These are phyloP conservation scores for Peziza echinospora DNA, from an alignment of 495 filamentous ascomycete genomes.

Conservation along the genomic window DNA sequence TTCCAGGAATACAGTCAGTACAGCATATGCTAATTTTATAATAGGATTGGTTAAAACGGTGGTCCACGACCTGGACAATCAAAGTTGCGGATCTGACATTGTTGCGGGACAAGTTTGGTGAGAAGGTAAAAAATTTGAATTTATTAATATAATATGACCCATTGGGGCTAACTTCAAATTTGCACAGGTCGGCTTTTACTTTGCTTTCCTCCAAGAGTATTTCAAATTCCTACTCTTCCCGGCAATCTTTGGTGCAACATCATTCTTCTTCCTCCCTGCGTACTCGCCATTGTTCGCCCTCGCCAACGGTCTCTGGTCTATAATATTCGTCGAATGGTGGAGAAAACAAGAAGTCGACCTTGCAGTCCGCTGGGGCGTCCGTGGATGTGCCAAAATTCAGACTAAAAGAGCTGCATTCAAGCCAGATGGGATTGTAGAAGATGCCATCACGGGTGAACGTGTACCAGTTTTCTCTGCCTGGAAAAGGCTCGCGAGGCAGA, in stretches of 20 bases:
- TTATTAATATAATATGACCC: background rate
- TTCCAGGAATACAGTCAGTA: background rate
- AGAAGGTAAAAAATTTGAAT: constrained; percentile 34
- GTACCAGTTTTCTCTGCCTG: constrained; percentile 54
- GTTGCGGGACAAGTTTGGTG: constrained; percentile 76
- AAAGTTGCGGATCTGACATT: constrained; percentile 54
- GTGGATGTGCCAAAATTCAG: constrained; percentile 65
- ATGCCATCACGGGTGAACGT: constrained; percentile 69
- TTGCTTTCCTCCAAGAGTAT: constrained; percentile 86
- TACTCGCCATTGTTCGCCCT: constrained; percentile 71
- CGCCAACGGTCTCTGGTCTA: constrained; percentile 65
- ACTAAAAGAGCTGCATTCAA: constrained; percentile 53
- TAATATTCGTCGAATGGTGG: constrained; percentile 91
- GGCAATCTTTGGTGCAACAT: constrained; percentile 56
- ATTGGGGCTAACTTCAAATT: no score
- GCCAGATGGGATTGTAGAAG: constrained; percentile 49
- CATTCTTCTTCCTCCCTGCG: constrained; percentile 62
- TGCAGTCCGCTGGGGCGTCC: constrained; percentile 77
- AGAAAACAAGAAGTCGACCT: constrained; percentile 84
- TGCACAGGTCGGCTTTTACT: constrained; percentile 66
- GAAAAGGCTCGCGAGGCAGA: constrained; percentile 56
- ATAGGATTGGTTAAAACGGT: constrained; percentile 60
- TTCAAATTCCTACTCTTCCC: constrained; percentile 71
- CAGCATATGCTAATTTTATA: constrained; percentile 2
- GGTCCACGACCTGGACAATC: constrained; percentile 63